A percentile compares a stretch with the other conserved stretches of the same genome.
These are phyloP conservation scores for Haematococcus lacustris DNA, from an alignment of 139 green algal species.

Conservation along the genomic window DNA sequence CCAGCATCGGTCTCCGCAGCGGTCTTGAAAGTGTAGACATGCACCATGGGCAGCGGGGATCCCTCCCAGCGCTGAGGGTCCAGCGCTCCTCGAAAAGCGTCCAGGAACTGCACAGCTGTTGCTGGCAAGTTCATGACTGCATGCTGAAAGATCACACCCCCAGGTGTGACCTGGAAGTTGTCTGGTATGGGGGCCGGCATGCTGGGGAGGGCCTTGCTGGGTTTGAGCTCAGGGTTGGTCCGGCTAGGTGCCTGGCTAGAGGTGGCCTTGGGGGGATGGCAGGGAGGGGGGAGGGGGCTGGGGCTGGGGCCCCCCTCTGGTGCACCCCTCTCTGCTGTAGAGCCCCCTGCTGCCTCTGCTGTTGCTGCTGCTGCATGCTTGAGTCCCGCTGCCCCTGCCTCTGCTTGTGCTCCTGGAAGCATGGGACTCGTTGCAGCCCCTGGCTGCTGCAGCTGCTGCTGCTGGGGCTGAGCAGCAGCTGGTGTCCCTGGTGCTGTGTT, in stretches of 20 bases:
- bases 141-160: slow-evolving; percentile 23
- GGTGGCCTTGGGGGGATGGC: too few relatives aligned
- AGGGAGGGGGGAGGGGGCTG: too few relatives aligned
- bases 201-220: neutral
- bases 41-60: slow-evolving; percentile 68
- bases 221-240: neutral
- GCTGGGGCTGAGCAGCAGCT: neutral
- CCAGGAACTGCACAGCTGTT: slow-evolving; percentile 82
- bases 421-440: neutral
- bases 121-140: slow-evolving; percentile 93
- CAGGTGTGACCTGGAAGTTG: slow-evolving; percentile 4
- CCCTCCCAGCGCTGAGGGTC: slow-evolving; percentile 47
- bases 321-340: too few relatives aligned
- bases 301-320: too few relatives aligned
- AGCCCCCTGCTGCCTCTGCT: slow-evolving; percentile 10
- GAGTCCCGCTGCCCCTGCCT: neutral
- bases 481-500: slow-evolving; percentile 2
- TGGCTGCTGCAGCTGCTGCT: slow-evolving; percentile 5
- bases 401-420: neutral
- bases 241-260: slow-evolving; percentile 15
- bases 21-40: slow-evolving; percentile 90
- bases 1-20: slow-evolving; percentile 57
- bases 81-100: slow-evolving; percentile 72
- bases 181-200: slow-evolving; percentile 7
- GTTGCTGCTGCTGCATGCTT: neutral